Base-by-base conservation (phyloP, 1,284 basidiomycete genomes). In the Trametes hirsuta region DNA sequence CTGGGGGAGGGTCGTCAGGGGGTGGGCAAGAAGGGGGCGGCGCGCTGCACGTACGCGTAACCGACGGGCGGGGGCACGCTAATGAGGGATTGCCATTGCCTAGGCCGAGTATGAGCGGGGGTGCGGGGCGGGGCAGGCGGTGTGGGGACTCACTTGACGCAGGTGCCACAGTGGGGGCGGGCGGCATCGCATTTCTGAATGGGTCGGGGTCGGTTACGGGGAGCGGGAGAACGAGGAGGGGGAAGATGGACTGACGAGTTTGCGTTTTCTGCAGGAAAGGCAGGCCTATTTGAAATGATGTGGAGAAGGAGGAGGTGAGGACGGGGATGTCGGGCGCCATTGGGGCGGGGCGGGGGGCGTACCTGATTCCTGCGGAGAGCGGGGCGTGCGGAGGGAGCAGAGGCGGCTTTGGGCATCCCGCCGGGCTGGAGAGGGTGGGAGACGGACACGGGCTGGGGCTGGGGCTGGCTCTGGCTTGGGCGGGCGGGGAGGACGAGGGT, bases 341-440 rank as follows among this genome's bases (percentile, higher is more conserved):
- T 53, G 36, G 30, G 58, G 55, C 34, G 42, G 44, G 30, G 30
- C 30, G 30, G 30, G 30, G 39, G 59, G 47, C 24, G 58, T 66
- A 86, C 90, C 81, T 93, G 90, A 71, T 93, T 93, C 74, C 91
- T 81, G 57, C 90, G 85, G 55, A 93, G 81, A 45, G 90, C 85
- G 61, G 90, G 82, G 44, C 87, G 83, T 68, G 73, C 76, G 63
- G 75, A 65, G 37, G 66, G 69, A 24, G 76, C 64, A 50, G 70
- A 66, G 56, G 74, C 34, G 39, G 49, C 80, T 72, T 90, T 92
- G 53, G 90, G 90, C 90, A 93, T 92, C 46, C 64, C 58, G 52
- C 47, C 49, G 52, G 45, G 35, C 30, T 40, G 55, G 61, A 24
- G 36, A 22, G 34, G 40, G 39, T 15, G 41, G 37, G 40, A 35